Evolutionary conservation across 1,284 basidiomycete genomes (phyloP).

Genomic region (Ceratobasidium sp.): DNA sequence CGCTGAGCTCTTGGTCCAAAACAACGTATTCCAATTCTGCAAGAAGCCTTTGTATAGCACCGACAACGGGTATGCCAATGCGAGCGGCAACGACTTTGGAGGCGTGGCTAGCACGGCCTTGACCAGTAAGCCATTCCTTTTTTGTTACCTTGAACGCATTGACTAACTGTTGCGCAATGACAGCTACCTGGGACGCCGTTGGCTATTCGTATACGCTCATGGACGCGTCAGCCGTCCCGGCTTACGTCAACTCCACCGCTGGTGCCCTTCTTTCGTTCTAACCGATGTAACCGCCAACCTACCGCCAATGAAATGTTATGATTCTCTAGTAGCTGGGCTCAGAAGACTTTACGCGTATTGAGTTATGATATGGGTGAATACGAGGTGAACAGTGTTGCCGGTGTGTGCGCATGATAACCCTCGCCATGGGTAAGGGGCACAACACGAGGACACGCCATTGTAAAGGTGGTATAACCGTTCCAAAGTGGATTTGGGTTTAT

Average conservation of each 20-base stretch:
- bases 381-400: too few species aligned
- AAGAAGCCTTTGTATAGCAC: constrained; percentile 21
- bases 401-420: too few species aligned
- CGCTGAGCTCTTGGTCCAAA: constrained; percentile 47
- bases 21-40: constrained; percentile 11
- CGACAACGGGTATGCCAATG: constrained; percentile 13
- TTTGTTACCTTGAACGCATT: too few species aligned
- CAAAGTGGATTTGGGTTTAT: too few species aligned
- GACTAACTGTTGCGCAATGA: background rate
- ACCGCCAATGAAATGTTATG: too few species aligned
- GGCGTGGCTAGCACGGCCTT: background rate
- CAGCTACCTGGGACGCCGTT: constrained; percentile 15
- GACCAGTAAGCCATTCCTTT: background rate
- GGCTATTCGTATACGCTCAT: constrained; percentile 18
- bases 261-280: constrained; percentile 15
- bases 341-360: too few species aligned
- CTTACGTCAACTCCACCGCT: constrained; percentile 2
- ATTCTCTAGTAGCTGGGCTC: too few species aligned
- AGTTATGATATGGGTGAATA: too few species aligned
- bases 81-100: constrained; percentile 16
- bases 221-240: background rate
- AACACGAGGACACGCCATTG: too few species aligned
- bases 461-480: too few species aligned
- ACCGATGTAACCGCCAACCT: background rate
- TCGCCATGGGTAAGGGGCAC: too few species aligned